These are phyloP conservation scores for Fusarium robinianum DNA, from an alignment of 2,329 filamentous ascomycete species.

Conservation along the genomic window DNA sequence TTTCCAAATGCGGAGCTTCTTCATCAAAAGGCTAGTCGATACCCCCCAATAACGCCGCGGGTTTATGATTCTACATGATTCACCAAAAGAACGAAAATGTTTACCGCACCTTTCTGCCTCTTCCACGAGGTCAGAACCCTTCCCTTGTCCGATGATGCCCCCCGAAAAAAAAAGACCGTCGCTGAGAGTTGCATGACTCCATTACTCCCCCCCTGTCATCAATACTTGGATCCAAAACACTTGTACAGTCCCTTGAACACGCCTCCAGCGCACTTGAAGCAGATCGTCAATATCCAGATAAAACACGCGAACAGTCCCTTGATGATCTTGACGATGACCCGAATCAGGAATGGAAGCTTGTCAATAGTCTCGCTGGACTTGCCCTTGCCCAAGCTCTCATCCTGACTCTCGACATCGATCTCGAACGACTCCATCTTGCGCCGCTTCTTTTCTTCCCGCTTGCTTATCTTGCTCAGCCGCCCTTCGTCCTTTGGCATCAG, in stretches of 20 bases:
- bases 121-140: constrained; percentile 5
- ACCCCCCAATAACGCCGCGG: constrained; percentile 34
- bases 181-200: neutral
- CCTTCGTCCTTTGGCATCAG: constrained; percentile 33
- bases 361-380: constrained; percentile 49
- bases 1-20: constrained; percentile 19
- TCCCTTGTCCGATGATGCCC: constrained; percentile 4
- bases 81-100: constrained; percentile 22
- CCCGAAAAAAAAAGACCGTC: constrained; percentile 11
- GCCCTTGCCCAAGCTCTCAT: constrained; percentile 48
- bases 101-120: neutral
- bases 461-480: constrained; percentile 39
- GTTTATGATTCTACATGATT: constrained; percentile 36
- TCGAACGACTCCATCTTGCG: constrained; percentile 60
- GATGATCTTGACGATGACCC: constrained; percentile 55
- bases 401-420: constrained; percentile 67
- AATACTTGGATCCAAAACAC: constrained; percentile 53
- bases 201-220: constrained; percentile 22
- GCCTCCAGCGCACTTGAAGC: constrained; percentile 57
- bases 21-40: constrained; percentile 33
- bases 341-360: constrained; percentile 55
- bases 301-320: constrained; percentile 61
- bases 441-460: constrained; percentile 38
- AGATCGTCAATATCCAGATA: constrained; percentile 61
- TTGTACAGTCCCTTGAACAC: constrained; percentile 57